Percentiles rank a stretch among this genome's conserved stretches.
Evolutionary conservation across 1,284 basidiomycete species (phyloP).

Genomic region (Amylostereum areolatum): DNA sequence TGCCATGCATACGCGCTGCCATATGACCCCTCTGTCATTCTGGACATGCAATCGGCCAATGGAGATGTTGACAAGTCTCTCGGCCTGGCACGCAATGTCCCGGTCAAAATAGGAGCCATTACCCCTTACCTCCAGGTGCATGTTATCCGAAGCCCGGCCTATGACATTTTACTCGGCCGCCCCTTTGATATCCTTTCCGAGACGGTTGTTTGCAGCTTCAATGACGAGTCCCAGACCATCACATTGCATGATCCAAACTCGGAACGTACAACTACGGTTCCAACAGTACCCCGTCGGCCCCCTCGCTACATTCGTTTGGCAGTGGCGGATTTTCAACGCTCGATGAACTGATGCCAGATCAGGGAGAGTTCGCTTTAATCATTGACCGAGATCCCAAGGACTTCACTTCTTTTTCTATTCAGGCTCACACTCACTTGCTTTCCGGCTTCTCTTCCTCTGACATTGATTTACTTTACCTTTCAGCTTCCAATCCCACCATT

Average conservation of each 20-base stretch:
- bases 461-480: too few relatives aligned
- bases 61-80: slow-evolving; percentile 16
- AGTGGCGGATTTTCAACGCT: neutral
- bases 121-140: slow-evolving; percentile 16
- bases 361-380: neutral
- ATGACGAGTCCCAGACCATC: slow-evolving; percentile 17
- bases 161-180: slow-evolving; percentile 26
- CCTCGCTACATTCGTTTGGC: neutral
- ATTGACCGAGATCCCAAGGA: too few relatives aligned
- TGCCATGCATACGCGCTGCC: slow-evolving; percentile 11
- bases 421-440: too few relatives aligned
- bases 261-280: slow-evolving; percentile 10
- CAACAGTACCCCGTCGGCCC: slow-evolving; percentile 15
- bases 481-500: too few relatives aligned
- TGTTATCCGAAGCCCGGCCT: slow-evolving; percentile 22
- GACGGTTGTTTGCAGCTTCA: slow-evolving; percentile 15
- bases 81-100: too few relatives aligned
- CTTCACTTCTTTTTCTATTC: too few relatives aligned
- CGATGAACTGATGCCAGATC: neutral
- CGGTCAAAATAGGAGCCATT: too few relatives aligned
- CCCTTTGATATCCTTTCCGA: slow-evolving; percentile 27
- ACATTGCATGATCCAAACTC: slow-evolving; percentile 22
- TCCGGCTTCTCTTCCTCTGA: too few relatives aligned
- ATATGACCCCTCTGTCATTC: slow-evolving; percentile 15
- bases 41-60: slow-evolving; percentile 22